Base-by-base conservation (phyloP, 1,284 basidiomycete species). In the Vanrija pseudolonga region DNA sequence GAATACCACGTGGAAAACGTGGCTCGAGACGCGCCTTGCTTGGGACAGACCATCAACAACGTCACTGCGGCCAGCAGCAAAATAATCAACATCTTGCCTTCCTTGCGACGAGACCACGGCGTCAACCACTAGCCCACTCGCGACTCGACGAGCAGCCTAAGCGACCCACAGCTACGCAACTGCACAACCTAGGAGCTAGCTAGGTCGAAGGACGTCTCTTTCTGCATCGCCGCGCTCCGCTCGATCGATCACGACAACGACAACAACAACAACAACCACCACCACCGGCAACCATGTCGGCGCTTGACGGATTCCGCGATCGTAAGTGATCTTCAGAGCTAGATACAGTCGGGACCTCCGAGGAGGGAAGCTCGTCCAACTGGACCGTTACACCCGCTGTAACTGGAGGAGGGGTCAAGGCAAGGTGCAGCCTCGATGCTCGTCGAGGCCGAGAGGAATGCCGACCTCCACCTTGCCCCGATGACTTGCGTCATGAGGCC, bases 291-390 rank as follows among this genome's bases (percentile, higher is more conserved):
- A 53, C 38, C 47, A 74, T 74, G 72, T 60, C 70, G 19, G 69
- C 69, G 15, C 61, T 74, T 20, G 72, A 74, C 44, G 64, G 60
- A 46, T 74, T 68, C 61, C 65, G 70, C 28, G 71, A 74, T 51
- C 71, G 72, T 74, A 53, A 67, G 72, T 67, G 1, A 4, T 22
- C 12, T 32, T 32, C n/a, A n/a, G n/a, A n/a, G n/a, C n/a, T n/a
- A n/a, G n/a, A n/a, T n/a, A n/a, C n/a, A n/a, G n/a, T n/a, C n/a
- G n/a, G n/a, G n/a, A n/a, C n/a, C n/a, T n/a, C n/a, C 24, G 24
- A 26, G 24, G 24, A 26, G 9, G 24, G 24, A 26, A n/a, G n/a
- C n/a, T n/a, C n/a, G n/a, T n/a, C n/a, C n/a, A n/a, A n/a, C n/a
- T n/a, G n/a, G n/a, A n/a, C n/a, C n/a, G n/a, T n/a, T n/a, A n/a